Conservation (phyloP, 176 grass and related monocot species). For the Triticum turgidum region DNA sequence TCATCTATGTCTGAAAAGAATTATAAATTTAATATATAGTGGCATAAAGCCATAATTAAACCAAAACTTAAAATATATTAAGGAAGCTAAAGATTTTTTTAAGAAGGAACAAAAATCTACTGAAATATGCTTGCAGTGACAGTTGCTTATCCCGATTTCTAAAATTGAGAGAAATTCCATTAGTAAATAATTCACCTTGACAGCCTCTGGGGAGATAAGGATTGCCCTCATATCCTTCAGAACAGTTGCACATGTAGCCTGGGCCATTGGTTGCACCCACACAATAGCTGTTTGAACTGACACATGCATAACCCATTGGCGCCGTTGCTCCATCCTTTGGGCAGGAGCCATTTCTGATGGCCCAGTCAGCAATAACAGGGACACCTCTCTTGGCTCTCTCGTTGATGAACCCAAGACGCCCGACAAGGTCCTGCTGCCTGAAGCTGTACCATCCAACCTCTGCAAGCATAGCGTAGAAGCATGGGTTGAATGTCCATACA, state of each 20-base stretch:
- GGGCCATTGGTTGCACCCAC: not conserved
- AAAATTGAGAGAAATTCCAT: not conserved
- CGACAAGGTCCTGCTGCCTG: slow-evolving; percentile 15
- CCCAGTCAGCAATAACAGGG: not conserved
- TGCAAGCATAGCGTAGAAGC: slow-evolving; percentile 22
- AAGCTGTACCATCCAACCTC: slow-evolving; percentile 34
- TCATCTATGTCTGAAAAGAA: slow-evolving; percentile 31
- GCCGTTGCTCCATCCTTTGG: not conserved
- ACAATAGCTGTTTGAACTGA: slow-evolving; percentile 29
- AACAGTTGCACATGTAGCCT: slow-evolving; percentile 43
- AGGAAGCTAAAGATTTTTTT: not conserved
- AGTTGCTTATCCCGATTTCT: not conserved
- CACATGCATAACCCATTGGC: not conserved
- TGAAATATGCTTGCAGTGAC: not conserved
- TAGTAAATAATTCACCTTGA: slow-evolving; percentile 29
- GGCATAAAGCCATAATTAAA: not conserved
- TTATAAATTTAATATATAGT: not conserved
- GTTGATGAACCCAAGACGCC: not conserved
- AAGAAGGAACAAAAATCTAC: not conserved
- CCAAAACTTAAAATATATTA: not conserved
- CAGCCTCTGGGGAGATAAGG: slow-evolving; percentile 34
- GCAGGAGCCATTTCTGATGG: slow-evolving; percentile 33
- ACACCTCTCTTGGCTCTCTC: not conserved
- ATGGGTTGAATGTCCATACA: slow-evolving; percentile 10
- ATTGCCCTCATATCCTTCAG: slow-evolving; percentile 29